phyloP scores from a whole-genome alignment of 176 grass and related monocot species.

The Ananas comosus region DNA sequence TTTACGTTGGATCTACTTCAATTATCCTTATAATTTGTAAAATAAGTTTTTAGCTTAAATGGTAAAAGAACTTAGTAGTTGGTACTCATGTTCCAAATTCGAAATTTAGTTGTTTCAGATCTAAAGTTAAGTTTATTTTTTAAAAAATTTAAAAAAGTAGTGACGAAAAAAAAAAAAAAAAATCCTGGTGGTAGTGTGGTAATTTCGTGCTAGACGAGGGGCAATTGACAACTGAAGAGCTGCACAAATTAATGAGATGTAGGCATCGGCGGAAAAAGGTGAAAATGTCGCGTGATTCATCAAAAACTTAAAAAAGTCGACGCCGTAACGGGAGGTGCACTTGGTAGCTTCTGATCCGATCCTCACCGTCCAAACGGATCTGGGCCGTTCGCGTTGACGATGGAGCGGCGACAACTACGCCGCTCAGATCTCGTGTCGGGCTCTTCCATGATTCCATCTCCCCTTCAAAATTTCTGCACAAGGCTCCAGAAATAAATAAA shows the following conservation, averaged over 20 bases:
- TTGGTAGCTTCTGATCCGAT: not conserved
- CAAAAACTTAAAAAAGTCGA: conserved; percentile 1
- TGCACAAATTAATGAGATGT: not conserved
- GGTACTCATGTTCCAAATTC: too few species aligned
- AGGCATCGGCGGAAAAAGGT: conserved; percentile 5
- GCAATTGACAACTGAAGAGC: not conserved
- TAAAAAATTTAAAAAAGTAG: too few species aligned
- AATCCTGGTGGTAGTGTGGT: not conserved
- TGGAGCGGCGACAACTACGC: not conserved
- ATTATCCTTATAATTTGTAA: not conserved
- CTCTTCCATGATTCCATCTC: not conserved
- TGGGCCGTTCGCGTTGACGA: not conserved
- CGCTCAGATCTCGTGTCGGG: not conserved
- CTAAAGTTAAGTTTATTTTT: too few species aligned
- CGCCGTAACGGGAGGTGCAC: conserved; percentile 20
- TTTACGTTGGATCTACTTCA: not conserved
- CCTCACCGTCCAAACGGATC: conserved; percentile 2
- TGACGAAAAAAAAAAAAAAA: not conserved
- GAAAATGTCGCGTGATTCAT: not conserved
- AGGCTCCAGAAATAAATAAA: too few species aligned
- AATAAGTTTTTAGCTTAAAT: too few species aligned
- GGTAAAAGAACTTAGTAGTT: too few species aligned
- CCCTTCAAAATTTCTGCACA: not conserved
- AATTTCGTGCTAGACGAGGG: not conserved
- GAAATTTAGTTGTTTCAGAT: too few species aligned